Conservation (phyloP, 352 stramenopile species). For the Phytopythium chamaehyphon region DNA sequence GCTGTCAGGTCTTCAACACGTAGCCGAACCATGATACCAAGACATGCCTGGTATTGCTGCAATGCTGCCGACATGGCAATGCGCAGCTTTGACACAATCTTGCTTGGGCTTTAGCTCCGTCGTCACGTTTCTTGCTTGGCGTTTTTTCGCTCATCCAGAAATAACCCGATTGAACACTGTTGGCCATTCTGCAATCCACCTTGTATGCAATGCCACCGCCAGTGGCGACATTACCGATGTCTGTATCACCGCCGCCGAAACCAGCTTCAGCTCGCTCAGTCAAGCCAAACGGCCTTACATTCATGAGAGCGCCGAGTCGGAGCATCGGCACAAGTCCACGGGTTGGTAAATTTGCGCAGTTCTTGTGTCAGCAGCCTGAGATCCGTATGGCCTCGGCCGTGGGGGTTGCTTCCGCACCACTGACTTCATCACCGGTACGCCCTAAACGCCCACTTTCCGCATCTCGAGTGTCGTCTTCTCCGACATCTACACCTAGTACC, state of each 20-base stretch:
- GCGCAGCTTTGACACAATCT: too few species aligned
- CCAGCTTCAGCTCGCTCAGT: not conserved
- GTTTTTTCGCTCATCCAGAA: not conserved
- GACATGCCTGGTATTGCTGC: slow-evolving; percentile 68
- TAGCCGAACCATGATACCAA: slow-evolving; percentile 76
- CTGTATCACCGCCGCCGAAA: not conserved
- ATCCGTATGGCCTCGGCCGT: not conserved
- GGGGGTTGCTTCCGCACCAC: not conserved
- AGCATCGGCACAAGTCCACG: slow-evolving; percentile 21
- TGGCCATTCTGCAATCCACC: too few species aligned
- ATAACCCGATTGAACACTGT: too few species aligned
- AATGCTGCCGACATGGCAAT: slow-evolving; percentile 56
- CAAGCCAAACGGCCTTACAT: not conserved
- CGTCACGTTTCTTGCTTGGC: not conserved
- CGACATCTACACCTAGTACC: slow-evolving; percentile 15
- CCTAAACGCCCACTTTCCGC: slow-evolving; percentile 38
- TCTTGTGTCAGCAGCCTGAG: not conserved
- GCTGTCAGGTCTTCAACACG: slow-evolving; percentile 59
- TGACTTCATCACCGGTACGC: slow-evolving; percentile 4
- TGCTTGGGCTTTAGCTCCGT: not conserved
- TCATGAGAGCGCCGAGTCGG: not conserved
- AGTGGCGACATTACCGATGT: not conserved
- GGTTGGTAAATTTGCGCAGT: slow-evolving; percentile 15
- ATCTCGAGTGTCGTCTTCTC: slow-evolving; percentile 18
- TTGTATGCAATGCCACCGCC: not conserved